Percentiles rank a stretch among this genome's conserved stretches.
Evolutionary conservation across 345 rosid species (phyloP).

Genomic region (Aquilaria sinensis): DNA sequence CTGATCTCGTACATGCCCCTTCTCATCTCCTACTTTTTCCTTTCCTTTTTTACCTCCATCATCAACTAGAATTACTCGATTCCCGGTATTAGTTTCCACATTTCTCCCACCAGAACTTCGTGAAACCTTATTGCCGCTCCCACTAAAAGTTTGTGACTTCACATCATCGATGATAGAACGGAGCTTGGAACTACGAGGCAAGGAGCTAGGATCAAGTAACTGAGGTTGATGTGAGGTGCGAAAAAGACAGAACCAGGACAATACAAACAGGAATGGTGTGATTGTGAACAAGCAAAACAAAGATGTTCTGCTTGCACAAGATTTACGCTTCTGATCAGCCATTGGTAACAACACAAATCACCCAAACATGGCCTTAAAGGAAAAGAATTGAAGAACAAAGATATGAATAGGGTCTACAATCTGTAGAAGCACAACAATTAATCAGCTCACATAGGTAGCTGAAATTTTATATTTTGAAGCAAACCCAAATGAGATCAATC

Average conservation of each 20-base stretch:
- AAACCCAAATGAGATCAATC: no score
- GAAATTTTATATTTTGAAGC: no score
- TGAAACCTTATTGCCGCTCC: neutral
- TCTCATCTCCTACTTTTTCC: neutral
- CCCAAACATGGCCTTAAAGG: no score
- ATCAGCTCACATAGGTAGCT: no score
- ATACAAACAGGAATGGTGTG: slow-evolving; percentile 32
- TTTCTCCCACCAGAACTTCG: neutral
- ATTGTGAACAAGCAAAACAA: slow-evolving; percentile 40
- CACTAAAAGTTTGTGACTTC: slow-evolving; percentile 10
- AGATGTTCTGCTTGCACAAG: slow-evolving; percentile 33
- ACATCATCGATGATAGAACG: slow-evolving; percentile 23
- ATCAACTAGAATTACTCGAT: slow-evolving; percentile 25
- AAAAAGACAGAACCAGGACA: slow-evolving; percentile 73
- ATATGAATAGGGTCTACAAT: no score
- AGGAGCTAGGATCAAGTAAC: slow-evolving; percentile 28
- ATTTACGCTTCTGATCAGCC: slow-evolving; percentile 44
- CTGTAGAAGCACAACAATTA: no score
- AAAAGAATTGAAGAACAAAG: no score
- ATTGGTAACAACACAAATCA: slow-evolving; percentile 10
- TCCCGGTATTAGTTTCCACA: slow-evolving; percentile 19
- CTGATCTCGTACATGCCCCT: neutral
- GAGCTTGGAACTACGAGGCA: neutral
- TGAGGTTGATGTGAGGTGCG: slow-evolving; percentile 40
- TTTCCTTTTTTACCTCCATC: slow-evolving; percentile 20